Percentiles rank a stretch among this genome's conserved stretches.
phyloP scores from a whole-genome alignment of 257 asterid genomes.

The Solanum peruvianum region DNA sequence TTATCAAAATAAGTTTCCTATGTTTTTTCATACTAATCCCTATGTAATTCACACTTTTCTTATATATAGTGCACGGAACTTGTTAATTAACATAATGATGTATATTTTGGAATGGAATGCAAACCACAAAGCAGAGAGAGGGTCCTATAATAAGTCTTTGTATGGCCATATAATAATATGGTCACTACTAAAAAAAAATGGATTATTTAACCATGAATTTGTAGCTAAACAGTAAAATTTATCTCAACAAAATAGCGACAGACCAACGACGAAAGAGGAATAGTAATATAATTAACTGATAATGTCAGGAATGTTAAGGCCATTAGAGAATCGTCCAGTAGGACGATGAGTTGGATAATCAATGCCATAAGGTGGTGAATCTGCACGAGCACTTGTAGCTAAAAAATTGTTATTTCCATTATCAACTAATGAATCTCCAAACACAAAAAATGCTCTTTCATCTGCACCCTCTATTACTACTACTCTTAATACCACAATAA shows the following conservation, averaged over 20 bases:
- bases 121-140: neutral
- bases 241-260: too few relatives aligned
- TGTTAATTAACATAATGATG: neutral
- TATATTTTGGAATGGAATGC: neutral
- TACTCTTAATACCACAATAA: neutral
- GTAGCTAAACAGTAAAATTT: neutral
- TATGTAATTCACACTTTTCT: too few relatives aligned
- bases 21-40: too few relatives aligned
- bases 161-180: neutral
- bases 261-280: neutral
- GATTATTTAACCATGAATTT: too few relatives aligned
- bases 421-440: conserved; percentile 75
- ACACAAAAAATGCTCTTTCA: conserved; percentile 46
- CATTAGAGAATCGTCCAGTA: conserved; percentile 74
- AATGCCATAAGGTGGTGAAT: conserved; percentile 66
- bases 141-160: neutral
- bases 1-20: too few relatives aligned
- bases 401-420: conserved; percentile 64
- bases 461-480: neutral
- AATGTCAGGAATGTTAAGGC: conserved; percentile 60
- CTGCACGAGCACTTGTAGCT: conserved; percentile 66
- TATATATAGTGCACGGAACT: neutral
- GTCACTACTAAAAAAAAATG: neutral
- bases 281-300: conserved; percentile 23
- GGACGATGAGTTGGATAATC: conserved; percentile 59